These are phyloP conservation scores for Pseudevernia furfuracea DNA, from an alignment of 495 filamentous ascomycete species.

Conservation along the genomic window DNA sequence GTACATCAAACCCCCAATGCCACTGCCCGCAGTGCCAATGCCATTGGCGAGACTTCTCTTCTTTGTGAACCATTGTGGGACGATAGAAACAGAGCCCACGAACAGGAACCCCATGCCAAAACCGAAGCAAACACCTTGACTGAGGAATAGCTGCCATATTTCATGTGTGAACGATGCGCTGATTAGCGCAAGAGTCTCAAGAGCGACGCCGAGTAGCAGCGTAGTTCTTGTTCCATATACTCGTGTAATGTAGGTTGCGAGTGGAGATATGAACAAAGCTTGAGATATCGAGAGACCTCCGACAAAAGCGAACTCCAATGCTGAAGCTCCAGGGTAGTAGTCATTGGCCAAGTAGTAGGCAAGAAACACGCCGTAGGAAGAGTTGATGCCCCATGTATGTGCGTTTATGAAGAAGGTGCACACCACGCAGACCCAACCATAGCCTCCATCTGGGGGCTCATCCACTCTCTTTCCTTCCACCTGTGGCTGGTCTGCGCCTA, in stretches of 20 bases:
- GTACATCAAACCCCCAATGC: slow-evolving; percentile 60
- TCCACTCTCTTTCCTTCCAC: slow-evolving; percentile 20
- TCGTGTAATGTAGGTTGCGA: slow-evolving; percentile 48
- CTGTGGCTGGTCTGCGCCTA: neutral
- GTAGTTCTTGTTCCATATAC: slow-evolving; percentile 43
- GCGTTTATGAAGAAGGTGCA: slow-evolving; percentile 49
- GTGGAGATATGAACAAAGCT: slow-evolving; percentile 52
- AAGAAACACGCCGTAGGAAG: slow-evolving; percentile 54
- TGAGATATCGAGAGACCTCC: slow-evolving; percentile 57
- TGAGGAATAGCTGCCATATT: slow-evolving; percentile 64
- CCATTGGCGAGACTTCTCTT: slow-evolving; percentile 62
- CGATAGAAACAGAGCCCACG: slow-evolving; percentile 50
- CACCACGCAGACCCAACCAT: slow-evolving; percentile 52
- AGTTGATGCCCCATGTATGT: slow-evolving; percentile 54
- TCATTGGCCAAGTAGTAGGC: slow-evolving; percentile 55
- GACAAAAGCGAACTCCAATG: slow-evolving; percentile 58
- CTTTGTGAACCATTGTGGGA: slow-evolving; percentile 67
- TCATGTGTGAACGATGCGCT: slow-evolving; percentile 54
- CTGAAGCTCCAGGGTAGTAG: slow-evolving; percentile 45
- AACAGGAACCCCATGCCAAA: slow-evolving; percentile 65
- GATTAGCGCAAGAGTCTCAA: slow-evolving; percentile 50
- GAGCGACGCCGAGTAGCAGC: slow-evolving; percentile 46
- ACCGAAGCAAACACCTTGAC: slow-evolving; percentile 65
- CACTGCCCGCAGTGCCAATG: slow-evolving; percentile 57
- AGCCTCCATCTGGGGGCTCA: slow-evolving; percentile 49